Evolutionary conservation across 2,329 filamentous ascomycete genomes (phyloP), one percentile per base, ranked within the genome.

Genomic region (Chaetomium strumarium): DNA sequence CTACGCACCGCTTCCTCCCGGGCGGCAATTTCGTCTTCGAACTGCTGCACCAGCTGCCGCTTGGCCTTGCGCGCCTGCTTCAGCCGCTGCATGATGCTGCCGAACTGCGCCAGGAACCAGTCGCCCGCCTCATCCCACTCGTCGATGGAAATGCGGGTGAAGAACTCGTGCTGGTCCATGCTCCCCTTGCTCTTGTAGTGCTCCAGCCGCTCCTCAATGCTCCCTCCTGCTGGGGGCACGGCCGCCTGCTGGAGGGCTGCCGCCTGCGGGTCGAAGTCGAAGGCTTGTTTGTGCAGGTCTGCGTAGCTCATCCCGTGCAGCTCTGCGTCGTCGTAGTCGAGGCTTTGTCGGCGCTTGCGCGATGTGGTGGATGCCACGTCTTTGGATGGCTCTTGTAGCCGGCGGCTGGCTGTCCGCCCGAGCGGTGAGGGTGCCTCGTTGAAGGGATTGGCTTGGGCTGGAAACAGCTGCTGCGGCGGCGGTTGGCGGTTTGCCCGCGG

Each of bases 71-170:
- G 72, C 17, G 75, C 71, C 46, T 74, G 69, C 53, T 72, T 73
- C 56, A 83, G 64, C 48, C 67, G 69, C 55, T 71, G 66, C 63
- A 81, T 72, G 39, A 83, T 66, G 3, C 68, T 68, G 8, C 72
- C 67, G 55, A 83, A 83, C 55, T 74, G 75, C 40, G 74, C 72
- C 19, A 80, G 67, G 51, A 83, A 80, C 80, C 80, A 83, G 57
- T 82, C 78, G 5, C 80, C 80, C 1, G 78, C 74, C 13, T 73
- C 69, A 58, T 83, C 79, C 80, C 80, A 83, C 49, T 83, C 80
- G 14, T 72, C 67, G 13, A 81, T 69, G 1, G 75, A 66, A 72
- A 83, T 76, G 48, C 71, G 71, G 2, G 70, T 71, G 60, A 83
- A 81, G 49, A 83, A 75, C 1, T 71, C 64, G 31, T 67, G 68